phyloP scores from a whole-genome alignment of 352 stramenopile species.

The Phytophthora sansomeana region DNA sequence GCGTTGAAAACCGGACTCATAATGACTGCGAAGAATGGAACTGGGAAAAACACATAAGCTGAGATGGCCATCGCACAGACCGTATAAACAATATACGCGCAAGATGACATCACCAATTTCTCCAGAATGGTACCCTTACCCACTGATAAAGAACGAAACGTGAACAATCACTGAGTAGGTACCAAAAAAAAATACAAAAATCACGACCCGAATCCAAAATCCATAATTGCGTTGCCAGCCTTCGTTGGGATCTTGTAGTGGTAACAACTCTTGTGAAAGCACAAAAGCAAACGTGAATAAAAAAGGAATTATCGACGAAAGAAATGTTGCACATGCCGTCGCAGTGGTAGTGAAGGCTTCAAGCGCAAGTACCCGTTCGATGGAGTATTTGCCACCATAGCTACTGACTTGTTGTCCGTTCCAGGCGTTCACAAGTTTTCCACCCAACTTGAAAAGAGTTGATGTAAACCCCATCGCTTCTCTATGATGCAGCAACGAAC shows the following conservation, averaged over 20 bases:
- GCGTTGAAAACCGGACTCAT: neutral
- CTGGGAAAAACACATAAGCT: conserved; percentile 8
- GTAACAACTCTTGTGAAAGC: conserved; percentile 9
- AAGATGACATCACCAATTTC: neutral
- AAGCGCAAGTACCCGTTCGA: conserved; percentile 14
- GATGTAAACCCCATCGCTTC: neutral
- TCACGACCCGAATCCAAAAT: conserved; percentile 18
- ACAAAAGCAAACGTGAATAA: conserved; percentile 7
- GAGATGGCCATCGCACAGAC: neutral
- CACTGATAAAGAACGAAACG: conserved; percentile 14
- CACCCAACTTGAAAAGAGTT: neutral
- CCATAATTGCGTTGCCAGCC: conserved; percentile 19
- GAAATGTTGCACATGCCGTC: neutral
- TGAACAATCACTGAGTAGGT: conserved; percentile 3
- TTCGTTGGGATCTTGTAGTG: conserved; percentile 15
- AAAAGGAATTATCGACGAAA: neutral
- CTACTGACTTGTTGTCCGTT: conserved; percentile 17
- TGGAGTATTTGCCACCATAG: conserved; percentile 15
- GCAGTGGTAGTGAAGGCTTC: conserved; percentile 7
- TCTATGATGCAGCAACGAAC: too few species aligned
- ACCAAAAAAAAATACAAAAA: conserved; percentile 4
- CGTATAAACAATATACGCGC: neutral
- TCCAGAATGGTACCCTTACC: neutral
- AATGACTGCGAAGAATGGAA: conserved; percentile 11
- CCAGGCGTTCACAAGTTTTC: conserved; percentile 1